Base-by-base conservation (phyloP, 2,329 filamentous ascomycete genomes). In the Aspergillus candidus region DNA sequence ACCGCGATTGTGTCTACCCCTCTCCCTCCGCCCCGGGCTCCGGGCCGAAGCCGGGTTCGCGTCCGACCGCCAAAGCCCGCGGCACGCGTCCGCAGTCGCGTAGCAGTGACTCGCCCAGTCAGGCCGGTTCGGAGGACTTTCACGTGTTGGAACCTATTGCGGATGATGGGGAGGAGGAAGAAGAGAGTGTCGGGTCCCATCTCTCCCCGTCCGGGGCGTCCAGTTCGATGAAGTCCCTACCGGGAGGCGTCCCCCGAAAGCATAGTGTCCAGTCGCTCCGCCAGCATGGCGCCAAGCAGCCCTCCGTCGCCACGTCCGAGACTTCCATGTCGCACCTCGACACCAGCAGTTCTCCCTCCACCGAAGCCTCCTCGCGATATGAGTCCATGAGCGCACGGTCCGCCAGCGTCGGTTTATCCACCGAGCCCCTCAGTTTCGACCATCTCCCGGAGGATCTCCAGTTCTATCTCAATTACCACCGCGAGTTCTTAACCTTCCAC, bases 1-100 rank as follows among this genome's bases (percentile, higher is more conserved):
- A 83, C 55, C 80, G 93, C 68, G 88, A 94, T 52, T 98, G 93
- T 64, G 76, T 86, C 46, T 98, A 96, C 63, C 91, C 93, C 3
- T 88, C 82, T 27, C 71, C 79, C 37, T 62, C 49, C 17, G 41
- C 46, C 30, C 46, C 52, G 7, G 48, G 52, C n/a, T 36, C 71
- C 34, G 69, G 72, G 40, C 61, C 72, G 33, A 74, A 72, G 49
- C 47, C 59, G 22, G 59, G 58, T 46, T 69, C 69, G 42, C 70
- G 67, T 50, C 38, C 54, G 29, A 67, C 63, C 32, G 59, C 65
- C 51, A 78, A 74, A 52, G 57, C 65, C 18, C 72, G 71, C 37
- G 61, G 51, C 30, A 38, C 53, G 38, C 57, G 57, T 22, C 59
- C 67, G 35, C 67, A 67, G 13, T 67, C 66, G 13, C 67, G 61